Base-by-base conservation (phyloP, 2,329 filamentous ascomycete genomes). In the Cladophialophora psammophila region DNA sequence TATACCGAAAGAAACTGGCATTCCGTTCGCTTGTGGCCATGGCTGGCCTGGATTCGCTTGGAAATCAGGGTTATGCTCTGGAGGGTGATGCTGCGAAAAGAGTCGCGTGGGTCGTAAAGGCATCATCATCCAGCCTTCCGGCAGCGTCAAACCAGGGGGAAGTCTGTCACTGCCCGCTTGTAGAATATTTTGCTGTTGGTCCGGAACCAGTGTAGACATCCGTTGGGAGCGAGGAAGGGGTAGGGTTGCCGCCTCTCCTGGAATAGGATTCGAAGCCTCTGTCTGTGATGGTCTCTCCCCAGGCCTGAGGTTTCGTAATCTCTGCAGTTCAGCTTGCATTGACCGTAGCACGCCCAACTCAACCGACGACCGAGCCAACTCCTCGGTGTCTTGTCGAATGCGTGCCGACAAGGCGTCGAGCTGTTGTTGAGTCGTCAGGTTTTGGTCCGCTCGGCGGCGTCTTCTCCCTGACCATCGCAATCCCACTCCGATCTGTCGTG, bases 311-410 rank as follows among this genome's bases (percentile, higher is more conserved):
- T 82, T 83, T 31, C 90, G 88, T 62, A 94, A 81, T 67, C 90
- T 85, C 38, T 86, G 82, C 58, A 95, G 77, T 76, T 95, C 92
- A 20, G 81, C 79, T 67, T 91, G 86, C 67, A 95, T 81, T 15
- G 88, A 80, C 60, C 89, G 85, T n/a, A 93, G 80, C n/a, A 87
- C 80, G 56, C 88, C 85, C 4, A 94, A 76, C 75, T 95, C 91
- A 38, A 89, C 85, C 59, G 91, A 86, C 15, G 88, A 87, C 38
- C 86, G 75, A 54, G 89, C 86, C 18, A 94, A 80, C 50, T 80
- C 81, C 55, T 86, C 83, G 38, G 92, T 83, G 74, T 94, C 90
- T 63, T 88, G 86, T 71, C 89, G 83, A 31, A 95, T 83, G 62
- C 91, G 86, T 63, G 89, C 85, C 71, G 93, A 90, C 13, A 92